Base-by-base conservation (phyloP, 2,329 filamentous ascomycete species). In the Neopestalotiopsis sp. region DNA sequence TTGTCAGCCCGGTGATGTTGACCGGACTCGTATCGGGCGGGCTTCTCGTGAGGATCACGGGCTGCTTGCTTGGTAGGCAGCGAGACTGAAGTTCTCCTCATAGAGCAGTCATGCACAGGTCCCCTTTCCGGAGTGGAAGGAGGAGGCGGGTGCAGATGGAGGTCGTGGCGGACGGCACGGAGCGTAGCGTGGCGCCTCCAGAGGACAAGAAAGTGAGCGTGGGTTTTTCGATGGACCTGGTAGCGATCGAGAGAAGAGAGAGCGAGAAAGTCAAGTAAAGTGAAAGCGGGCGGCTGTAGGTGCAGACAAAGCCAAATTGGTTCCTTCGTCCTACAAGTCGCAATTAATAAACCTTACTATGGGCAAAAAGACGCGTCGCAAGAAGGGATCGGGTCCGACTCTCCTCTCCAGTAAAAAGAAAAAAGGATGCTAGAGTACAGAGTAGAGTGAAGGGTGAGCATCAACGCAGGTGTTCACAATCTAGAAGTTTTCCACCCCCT, bases 31-130 rank as follows among this genome's bases (percentile, higher is more conserved):
- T 91, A 91, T 76, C 89, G 87, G 76, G 84, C 87, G 75, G 86
- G 85, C 77, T 91, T 91, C 81, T 91, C 89, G 88, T 88, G 81
- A 71, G 88, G 88, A 77, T 91, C 89, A 86, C 84, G 82, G 75
- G 82, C 84, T 77, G 83, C 80, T 77, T 89, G 86, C 81, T 88
- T 88, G 49, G 87, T 90, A 78, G 89, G 88, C 79, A 90, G 79
- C 77, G 89, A 90, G 70, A 90, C 87, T 72, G 88, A 90, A 78
- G 88, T 88, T 82, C 88, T 89, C 85, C 89, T 87, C 89, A 91
- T 91, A 80, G 66, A 72, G 32, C 42, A 66, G 20, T 49, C 30
- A 49, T 28, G 53, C 53, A 56, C 65, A 67, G 24, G 59, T 34
- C 65, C 64, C 64, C 56, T 53, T 67, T 67, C 53, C 38, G 34